Evolutionary conservation across 306 rosid species (phyloP).

Genomic region (Cicer arietinum): DNA sequence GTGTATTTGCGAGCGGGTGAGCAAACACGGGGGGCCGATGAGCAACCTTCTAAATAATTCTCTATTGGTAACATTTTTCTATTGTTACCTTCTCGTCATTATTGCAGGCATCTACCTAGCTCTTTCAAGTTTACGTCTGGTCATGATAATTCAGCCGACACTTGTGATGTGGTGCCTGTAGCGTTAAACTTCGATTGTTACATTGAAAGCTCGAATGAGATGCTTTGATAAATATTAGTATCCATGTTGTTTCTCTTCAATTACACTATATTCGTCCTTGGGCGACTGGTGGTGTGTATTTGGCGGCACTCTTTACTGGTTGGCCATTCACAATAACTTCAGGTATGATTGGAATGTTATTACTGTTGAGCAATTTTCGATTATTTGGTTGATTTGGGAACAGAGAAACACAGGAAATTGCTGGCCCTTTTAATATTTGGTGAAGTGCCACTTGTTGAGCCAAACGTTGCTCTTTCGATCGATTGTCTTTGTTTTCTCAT

Average conservation of each 20-base stretch:
- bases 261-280: not conserved
- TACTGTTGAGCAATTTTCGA: not conserved
- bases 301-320: not conserved
- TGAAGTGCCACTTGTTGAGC: not conserved
- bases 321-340: not conserved
- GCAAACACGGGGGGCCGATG: too few species aligned
- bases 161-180: not conserved
- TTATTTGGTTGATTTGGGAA: not conserved
- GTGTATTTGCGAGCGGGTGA: too few species aligned
- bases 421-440: not conserved
- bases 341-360: conserved; percentile 6
- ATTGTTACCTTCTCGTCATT: not conserved
- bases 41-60: not conserved
- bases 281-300: not conserved
- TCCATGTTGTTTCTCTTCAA: not conserved
- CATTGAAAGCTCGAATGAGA: not conserved
- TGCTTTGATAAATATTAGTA: not conserved
- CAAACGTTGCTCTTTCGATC: not conserved
- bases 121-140: not conserved
- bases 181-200: not conserved
- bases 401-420: not conserved
- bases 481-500: conserved; percentile 1
- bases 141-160: not conserved
- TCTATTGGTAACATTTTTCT: not conserved
- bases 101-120: not conserved